These are phyloP conservation scores for Penicillium sp. DNA, from an alignment of 2,329 filamentous ascomycete genomes.

Conservation along the genomic window DNA sequence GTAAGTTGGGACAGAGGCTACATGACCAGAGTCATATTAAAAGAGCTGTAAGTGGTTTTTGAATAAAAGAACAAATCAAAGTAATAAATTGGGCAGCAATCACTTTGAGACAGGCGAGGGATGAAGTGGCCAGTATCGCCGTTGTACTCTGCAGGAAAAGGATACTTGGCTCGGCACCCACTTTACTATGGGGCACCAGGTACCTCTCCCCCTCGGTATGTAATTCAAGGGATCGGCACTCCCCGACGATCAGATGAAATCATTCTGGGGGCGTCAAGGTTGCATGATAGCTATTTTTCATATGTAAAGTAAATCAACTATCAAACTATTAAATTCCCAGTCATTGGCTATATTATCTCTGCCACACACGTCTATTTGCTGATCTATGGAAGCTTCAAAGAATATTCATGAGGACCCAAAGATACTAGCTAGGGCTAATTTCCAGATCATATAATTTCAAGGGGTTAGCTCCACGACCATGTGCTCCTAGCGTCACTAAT, in stretches of 20 bases:
- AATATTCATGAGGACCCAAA: not conserved
- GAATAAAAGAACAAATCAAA: not conserved
- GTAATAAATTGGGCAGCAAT: conserved; percentile 21
- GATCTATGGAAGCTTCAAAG: not conserved
- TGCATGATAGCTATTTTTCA: not conserved
- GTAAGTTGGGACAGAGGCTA: conserved; percentile 11
- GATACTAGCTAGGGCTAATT: no score
- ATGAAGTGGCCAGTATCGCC: conserved; percentile 19
- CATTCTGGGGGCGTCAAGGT: not conserved
- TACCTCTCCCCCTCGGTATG: conserved; percentile 20
- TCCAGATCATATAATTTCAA: not conserved
- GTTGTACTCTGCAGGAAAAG: conserved; percentile 16
- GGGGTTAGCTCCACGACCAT: not conserved
- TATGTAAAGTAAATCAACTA: no score
- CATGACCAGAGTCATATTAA: conserved; percentile 14
- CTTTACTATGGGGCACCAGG: conserved; percentile 17
- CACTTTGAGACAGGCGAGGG: conserved; percentile 23
- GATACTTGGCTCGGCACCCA: conserved; percentile 18
- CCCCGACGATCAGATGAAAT: conserved; percentile 17
- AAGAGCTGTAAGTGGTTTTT: not conserved
- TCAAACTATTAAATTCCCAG: no score
- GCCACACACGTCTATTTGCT: not conserved
- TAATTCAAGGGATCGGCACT: conserved; percentile 22
- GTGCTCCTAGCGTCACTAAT: not conserved
- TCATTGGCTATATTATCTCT: no score